Evolutionary conservation across 306 rosid species (phyloP), one percentile per base, ranked within the genome.

Genomic region (Cicer pinnatifidum): DNA sequence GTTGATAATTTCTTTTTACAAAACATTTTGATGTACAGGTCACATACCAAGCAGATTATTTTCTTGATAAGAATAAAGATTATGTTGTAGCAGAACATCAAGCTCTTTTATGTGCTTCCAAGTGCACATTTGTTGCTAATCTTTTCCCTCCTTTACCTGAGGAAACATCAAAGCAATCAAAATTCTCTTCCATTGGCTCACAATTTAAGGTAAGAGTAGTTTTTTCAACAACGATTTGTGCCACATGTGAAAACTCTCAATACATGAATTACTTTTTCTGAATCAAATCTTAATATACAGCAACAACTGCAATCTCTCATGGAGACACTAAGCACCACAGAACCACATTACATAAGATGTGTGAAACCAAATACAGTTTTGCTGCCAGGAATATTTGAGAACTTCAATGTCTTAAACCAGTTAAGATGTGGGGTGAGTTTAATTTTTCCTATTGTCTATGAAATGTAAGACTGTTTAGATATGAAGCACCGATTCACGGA

Each of bases 291-390:
- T 65, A 47, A 78, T 61, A 59, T 73, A 13, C 85, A 91, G 97
- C 95, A 89, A 91, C 97, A 91, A 87, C 82, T 91, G 50, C 97
- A 91, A 82, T 75, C 97, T 68, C 87, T 91, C 69, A 91, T 91
- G 97, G 97, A 91, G 54, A 91, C 95, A 62, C 67, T 91, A 62
- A 91, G 56, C 82, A 89, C 95, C 48, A 89, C 97, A 60, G 95
- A 91, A 75, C 97, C 97, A 12, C 97, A 91, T 84, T 91, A 91
- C 84, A 91, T 91, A 74, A 87, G 97, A 83, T 91, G 97, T 84
- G 97, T 91, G 71, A 91, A 91, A 73, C 97, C 97, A 70, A 91
- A 91, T 72, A 80, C 95, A 73, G 91, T 89, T 71, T 83, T 91
- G 89, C 88, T 86, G 84, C 97, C 97, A 1, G 97, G 95, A 79